Percentiles rank a stretch among this genome's conserved stretches.
These are phyloP conservation scores for Ilex asprella DNA, from an alignment of 257 asterid species.

Conservation along the genomic window DNA sequence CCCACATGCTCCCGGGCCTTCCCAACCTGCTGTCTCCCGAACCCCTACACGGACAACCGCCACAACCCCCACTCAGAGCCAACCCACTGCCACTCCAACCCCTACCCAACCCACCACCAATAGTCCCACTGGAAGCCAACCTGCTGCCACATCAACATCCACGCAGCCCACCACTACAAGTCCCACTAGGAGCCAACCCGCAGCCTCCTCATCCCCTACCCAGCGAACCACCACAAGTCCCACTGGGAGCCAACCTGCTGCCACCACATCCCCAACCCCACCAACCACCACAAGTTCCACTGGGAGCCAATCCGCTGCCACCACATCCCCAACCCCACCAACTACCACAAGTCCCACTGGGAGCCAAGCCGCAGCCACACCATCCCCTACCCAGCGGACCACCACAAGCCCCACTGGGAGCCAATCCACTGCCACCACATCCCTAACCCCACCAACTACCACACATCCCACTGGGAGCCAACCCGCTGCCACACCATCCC, in stretches of 20 bases:
- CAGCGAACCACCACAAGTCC: no score
- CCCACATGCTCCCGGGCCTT: constrained; percentile 26
- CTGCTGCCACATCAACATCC: constrained; percentile 14
- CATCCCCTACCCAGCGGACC: constrained; percentile 4
- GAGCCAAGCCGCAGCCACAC: constrained; percentile 6
- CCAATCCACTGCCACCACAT: constrained; percentile 9
- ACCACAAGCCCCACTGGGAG: constrained; percentile 5
- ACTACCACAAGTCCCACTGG: not conserved
- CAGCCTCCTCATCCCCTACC: no score
- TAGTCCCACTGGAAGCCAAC: not conserved
- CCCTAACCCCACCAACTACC: not conserved
- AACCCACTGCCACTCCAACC: constrained; percentile 12
- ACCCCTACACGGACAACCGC: not conserved
- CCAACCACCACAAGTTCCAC: constrained; percentile 8
- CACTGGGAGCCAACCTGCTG: constrained; percentile 2
- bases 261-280: constrained; percentile 6
- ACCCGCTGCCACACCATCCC: no score
- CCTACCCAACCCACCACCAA: not conserved
- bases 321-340: constrained; percentile 3
- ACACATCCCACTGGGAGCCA: not conserved
- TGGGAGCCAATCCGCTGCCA: not conserved
- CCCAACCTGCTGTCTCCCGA: constrained; percentile 10
- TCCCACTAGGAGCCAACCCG: no score
- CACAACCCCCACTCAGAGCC: not conserved
- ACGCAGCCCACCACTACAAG: no score